phyloP scores from a whole-genome alignment of 305 asterid genomes.

The Solanum aculeatissimum region DNA sequence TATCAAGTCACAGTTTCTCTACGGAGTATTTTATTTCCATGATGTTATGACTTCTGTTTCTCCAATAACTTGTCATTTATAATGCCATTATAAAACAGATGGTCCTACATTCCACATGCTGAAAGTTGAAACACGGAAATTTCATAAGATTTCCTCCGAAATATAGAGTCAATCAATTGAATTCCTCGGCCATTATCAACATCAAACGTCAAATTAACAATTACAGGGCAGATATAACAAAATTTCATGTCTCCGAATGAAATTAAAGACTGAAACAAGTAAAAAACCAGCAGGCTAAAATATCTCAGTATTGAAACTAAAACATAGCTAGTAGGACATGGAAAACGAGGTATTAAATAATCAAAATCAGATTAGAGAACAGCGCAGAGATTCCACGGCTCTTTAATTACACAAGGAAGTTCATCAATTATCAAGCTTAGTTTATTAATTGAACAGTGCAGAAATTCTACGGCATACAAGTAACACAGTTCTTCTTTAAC shows the following conservation, averaged over 20 bases:
- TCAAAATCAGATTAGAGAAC: neutral
- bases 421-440: neutral
- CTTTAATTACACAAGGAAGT: neutral
- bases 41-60: neutral
- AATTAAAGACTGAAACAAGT: neutral
- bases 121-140: neutral
- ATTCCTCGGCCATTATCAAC: neutral
- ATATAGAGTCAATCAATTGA: neutral
- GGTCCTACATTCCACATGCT: neutral
- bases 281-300: neutral
- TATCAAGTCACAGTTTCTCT: neutral
- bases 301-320: neutral
- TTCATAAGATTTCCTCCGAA: neutral
- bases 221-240: neutral
- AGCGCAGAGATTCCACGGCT: neutral
- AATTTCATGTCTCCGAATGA: neutral
- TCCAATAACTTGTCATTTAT: neutral
- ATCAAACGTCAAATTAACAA: neutral
- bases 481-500: neutral
- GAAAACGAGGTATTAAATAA: neutral
- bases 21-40: neutral
- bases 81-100: neutral
- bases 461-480: neutral
- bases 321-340: neutral
- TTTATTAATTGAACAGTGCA: neutral